These are phyloP conservation scores for Coriolopsis trogii DNA, from an alignment of 1,284 basidiomycete species.

Conservation along the genomic window DNA sequence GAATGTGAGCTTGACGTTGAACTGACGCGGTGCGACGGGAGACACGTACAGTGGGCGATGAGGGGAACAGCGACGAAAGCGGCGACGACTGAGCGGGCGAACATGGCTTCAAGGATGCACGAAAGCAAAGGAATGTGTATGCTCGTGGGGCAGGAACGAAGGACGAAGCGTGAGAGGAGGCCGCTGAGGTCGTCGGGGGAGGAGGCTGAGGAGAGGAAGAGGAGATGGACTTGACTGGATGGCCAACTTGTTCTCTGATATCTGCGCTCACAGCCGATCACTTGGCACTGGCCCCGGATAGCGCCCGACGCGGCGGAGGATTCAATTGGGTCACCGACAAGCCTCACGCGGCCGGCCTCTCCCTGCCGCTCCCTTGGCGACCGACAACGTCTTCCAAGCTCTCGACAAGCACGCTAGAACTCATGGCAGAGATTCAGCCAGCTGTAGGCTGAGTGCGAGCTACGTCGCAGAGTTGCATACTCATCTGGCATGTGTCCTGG, in stretches of 20 bases:
- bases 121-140: slow-evolving; percentile 28
- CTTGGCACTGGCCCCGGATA: slow-evolving; percentile 7
- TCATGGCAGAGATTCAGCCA: too few relatives aligned
- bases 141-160: slow-evolving; percentile 24
- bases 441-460: too few relatives aligned
- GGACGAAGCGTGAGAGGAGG: slow-evolving; percentile 19
- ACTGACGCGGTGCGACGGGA: not conserved
- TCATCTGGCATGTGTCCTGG: too few relatives aligned
- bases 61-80: slow-evolving; percentile 46
- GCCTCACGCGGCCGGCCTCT: too few relatives aligned
- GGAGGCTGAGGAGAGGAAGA: slow-evolving; percentile 7
- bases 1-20: slow-evolving; percentile 3
- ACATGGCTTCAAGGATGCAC: slow-evolving; percentile 42
- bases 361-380: too few relatives aligned
- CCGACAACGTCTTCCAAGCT: too few relatives aligned
- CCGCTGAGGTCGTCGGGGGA: slow-evolving; percentile 23
- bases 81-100: slow-evolving; percentile 43
- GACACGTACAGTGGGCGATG: slow-evolving; percentile 45
- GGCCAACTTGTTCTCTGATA: slow-evolving; percentile 11
- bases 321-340: not conserved
- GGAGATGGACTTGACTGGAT: slow-evolving; percentile 1
- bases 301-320: not conserved
- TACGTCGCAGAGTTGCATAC: too few relatives aligned
- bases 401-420: too few relatives aligned
- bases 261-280: slow-evolving; percentile 7